phyloP scores from a whole-genome alignment of 2,329 filamentous ascomycete species.

The Fusarium sp. region DNA sequence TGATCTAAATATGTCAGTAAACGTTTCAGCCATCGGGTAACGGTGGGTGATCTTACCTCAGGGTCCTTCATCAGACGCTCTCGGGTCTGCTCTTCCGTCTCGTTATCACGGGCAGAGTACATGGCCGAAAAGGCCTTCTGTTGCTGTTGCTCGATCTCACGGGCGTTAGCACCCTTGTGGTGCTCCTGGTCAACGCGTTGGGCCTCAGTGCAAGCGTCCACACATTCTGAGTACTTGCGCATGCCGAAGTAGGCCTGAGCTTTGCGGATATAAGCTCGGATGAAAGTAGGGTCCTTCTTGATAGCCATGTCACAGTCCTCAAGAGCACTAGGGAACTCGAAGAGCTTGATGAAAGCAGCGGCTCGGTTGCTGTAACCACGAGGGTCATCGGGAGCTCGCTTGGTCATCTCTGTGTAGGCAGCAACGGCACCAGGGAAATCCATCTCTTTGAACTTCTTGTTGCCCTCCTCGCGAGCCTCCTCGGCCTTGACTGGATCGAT shows the following conservation, averaged over 20 bases:
- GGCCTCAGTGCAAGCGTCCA: conserved; percentile 90
- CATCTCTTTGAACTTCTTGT: conserved; percentile 95
- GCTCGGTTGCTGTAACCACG: conserved; percentile 98
- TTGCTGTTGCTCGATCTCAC: conserved; percentile 94
- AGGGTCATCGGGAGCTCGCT: conserved; percentile 91
- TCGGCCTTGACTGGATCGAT: conserved; percentile 93
- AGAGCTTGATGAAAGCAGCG: conserved; percentile 95
- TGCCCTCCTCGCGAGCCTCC: conserved; percentile 93
- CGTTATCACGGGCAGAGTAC: conserved; percentile 90
- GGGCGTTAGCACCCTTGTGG: conserved; percentile 79
- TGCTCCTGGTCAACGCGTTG: conserved; percentile 77
- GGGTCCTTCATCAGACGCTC: conserved; percentile 91
- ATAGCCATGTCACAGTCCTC: conserved; percentile 93
- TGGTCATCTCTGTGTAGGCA: conserved; percentile 96
- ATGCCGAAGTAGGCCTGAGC: conserved; percentile 96
- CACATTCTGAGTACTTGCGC: conserved; percentile 96
- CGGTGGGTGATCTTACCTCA: conserved; percentile 72
- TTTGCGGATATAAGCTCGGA: conserved; percentile 96
- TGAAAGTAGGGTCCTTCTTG: conserved; percentile 90
- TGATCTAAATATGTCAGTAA: conserved; percentile 69
- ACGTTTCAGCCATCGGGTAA: conserved; percentile 1
- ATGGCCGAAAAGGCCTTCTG: conserved; percentile 93
- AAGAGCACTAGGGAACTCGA: conserved; percentile 93
- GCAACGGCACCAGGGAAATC: conserved; percentile 97
- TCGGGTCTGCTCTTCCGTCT: conserved; percentile 95